Evolutionary conservation across 768 basidiomycete species (phyloP).

Genomic region (Hygrophorus russula): DNA sequence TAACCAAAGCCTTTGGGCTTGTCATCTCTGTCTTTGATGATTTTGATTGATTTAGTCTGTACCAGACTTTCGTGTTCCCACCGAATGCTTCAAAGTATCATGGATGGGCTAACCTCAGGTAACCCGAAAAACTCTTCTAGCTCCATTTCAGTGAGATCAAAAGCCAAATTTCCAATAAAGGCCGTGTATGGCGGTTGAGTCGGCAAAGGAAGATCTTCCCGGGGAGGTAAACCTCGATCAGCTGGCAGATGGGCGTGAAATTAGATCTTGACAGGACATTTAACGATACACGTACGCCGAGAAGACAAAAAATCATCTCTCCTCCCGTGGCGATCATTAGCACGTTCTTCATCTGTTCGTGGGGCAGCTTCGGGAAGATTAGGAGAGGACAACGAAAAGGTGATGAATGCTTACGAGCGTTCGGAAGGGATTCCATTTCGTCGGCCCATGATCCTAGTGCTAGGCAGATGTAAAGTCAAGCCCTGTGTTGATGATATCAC

Average conservation of each 20-base stretch:
- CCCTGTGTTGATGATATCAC: constrained; percentile 6
- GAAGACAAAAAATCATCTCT: constrained; percentile 56
- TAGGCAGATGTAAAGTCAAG: constrained; percentile 19
- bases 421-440: constrained; percentile 90
- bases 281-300: constrained; percentile 36
- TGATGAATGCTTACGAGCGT: constrained; percentile 61
- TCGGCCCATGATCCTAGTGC: constrained; percentile 96
- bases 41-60: constrained; percentile 78
- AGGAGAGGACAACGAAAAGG: not conserved
- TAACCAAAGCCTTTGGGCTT: constrained; percentile 98
- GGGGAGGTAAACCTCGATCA: constrained; percentile 48
- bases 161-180: constrained; percentile 93
- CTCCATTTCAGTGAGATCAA: constrained; percentile 81
- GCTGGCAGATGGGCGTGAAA: constrained; percentile 18
- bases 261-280: constrained; percentile 9
- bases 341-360: constrained; percentile 56
- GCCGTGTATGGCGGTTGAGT: constrained; percentile 91
- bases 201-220: constrained; percentile 95
- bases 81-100: not conserved
- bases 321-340: constrained; percentile 42
- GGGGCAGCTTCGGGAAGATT: constrained; percentile 42
- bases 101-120: constrained; percentile 33
- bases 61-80: not conserved
- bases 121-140: constrained; percentile 71
- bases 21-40: constrained; percentile 87